phyloP scores from a whole-genome alignment of 1,284 basidiomycete genomes.

The Schizophyllum commune region DNA sequence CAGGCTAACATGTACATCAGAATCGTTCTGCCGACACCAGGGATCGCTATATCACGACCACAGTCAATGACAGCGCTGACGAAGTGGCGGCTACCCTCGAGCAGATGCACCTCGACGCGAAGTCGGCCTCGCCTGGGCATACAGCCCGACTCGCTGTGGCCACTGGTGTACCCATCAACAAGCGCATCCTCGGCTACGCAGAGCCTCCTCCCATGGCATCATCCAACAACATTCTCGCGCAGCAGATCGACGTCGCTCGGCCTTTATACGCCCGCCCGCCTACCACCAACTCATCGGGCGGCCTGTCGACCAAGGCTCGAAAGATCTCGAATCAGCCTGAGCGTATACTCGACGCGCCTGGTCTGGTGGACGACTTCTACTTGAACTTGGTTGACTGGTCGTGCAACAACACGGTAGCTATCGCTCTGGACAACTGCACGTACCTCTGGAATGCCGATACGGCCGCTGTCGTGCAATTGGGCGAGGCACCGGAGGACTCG shows the following conservation, averaged over 20 bases:
- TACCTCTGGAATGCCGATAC: constrained; percentile 95
- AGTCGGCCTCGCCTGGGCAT: constrained; percentile 62
- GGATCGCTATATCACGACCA: constrained; percentile 65
- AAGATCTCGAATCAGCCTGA: constrained; percentile 82
- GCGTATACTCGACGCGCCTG: constrained; percentile 91
- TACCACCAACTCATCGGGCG: constrained; percentile 52
- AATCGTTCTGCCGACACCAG: constrained; percentile 17
- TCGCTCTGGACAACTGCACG: constrained; percentile 75
- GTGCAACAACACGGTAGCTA: constrained; percentile 78
- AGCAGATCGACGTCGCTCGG: constrained; percentile 65
- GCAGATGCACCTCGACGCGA: constrained; percentile 51
- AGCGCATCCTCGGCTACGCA: constrained; percentile 72
- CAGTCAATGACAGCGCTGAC: constrained; percentile 39
- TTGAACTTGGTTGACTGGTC: constrained; percentile 93
- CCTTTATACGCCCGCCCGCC: constrained; percentile 66
- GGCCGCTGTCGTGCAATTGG: constrained; percentile 74
- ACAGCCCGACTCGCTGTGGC: constrained; percentile 69
- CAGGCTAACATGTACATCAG: constrained; percentile 14
- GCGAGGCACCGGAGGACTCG: constrained; percentile 64
- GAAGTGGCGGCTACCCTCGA: constrained; percentile 59
- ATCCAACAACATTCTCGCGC: constrained; percentile 58
- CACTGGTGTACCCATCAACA: constrained; percentile 63
- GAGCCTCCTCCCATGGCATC: constrained; percentile 66
- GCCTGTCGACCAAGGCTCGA: constrained; percentile 58
- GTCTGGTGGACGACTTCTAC: constrained; percentile 95